Evolutionary conservation across 2,329 filamentous ascomycete species (phyloP), one percentile per base, ranked within the genome.

Genomic region (Arthrobotrys iridis): DNA sequence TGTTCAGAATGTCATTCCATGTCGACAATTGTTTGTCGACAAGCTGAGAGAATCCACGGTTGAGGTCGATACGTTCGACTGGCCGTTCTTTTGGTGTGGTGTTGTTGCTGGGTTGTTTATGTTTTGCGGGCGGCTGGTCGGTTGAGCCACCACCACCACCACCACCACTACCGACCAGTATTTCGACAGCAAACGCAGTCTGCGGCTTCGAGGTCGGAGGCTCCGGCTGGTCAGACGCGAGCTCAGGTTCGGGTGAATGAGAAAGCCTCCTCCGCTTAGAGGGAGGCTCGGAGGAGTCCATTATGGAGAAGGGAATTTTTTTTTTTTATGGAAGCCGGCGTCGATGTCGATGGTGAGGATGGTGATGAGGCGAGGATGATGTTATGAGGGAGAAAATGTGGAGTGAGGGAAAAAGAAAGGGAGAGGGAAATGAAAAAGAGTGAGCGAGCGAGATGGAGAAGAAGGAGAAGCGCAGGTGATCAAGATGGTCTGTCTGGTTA

Each of bases 51-150:
- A 80, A 80, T 55, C 82, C 81, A 10, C 78, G 74, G 62, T 28
- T 74, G 20, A 98, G 84, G 82, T 97, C 90, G 40, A 99, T 86
- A 80, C 91, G 88, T 79, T 92, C 88, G n/a, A 93, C 96, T 18
- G 87, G 93, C 79, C 93, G 63, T 57, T 75, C 71, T 35, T 75
- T 75, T 3, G 71, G 71, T 62, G 71, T 67, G 52, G n/a, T 63
- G 76, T 65, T 68, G 75, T 46, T 63, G 66, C 65, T 48, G 18
- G 50, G 62, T 35, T 58, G 46, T 57, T 50, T 67, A 62, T 58
- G 41, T 43, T 66, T 60, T 52, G 28, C 52, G 50, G 41, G 41
- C 46, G 52, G 45, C 35, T 60, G 65, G 26, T 7, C 46, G 30
- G 59, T 64, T 26, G 45, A 59, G 55, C 35, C 59, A 64, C 33